phyloP scores from a whole-genome alignment of 148 eudicot species.

The Rhododendron simsii region DNA sequence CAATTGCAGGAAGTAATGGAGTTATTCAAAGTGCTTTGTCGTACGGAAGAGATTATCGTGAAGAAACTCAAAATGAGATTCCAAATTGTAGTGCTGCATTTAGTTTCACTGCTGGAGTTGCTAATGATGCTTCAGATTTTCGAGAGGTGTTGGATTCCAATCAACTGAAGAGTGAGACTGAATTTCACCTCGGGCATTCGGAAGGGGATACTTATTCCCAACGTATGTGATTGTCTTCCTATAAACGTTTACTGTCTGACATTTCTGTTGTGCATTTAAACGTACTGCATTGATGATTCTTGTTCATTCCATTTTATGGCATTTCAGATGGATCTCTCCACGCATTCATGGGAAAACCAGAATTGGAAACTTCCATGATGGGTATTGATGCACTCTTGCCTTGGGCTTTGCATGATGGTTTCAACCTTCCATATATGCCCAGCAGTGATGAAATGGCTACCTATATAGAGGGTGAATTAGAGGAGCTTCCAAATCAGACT shows the following conservation, averaged over 20 bases:
- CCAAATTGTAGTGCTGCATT: background rate
- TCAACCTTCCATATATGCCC: slow-evolving; percentile 14
- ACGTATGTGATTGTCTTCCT: slow-evolving; percentile 16
- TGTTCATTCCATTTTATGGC: background rate
- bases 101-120: slow-evolving; percentile 17
- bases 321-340: slow-evolving; percentile 20
- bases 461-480: slow-evolving; percentile 15
- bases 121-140: slow-evolving; percentile 8
- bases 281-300: background rate
- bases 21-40: slow-evolving; percentile 8
- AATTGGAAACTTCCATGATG: slow-evolving; percentile 17
- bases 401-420: slow-evolving; percentile 17
- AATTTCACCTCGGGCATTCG: background rate
- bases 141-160: background rate
- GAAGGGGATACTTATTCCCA: slow-evolving; percentile 2
- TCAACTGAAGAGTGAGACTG: slow-evolving; percentile 5
- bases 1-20: slow-evolving; percentile 6
- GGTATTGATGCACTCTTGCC: slow-evolving; percentile 8
- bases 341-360: slow-evolving; percentile 8
- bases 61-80: slow-evolving; percentile 14
- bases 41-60: background rate
- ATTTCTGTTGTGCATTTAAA: background rate
- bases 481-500: slow-evolving; percentile 23
- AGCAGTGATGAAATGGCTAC: slow-evolving; percentile 17
- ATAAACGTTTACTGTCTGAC: background rate